These are phyloP conservation scores for Suhomyces canberraensis DNA, from an alignment of 805 yeast genomes.

Conservation along the genomic window DNA sequence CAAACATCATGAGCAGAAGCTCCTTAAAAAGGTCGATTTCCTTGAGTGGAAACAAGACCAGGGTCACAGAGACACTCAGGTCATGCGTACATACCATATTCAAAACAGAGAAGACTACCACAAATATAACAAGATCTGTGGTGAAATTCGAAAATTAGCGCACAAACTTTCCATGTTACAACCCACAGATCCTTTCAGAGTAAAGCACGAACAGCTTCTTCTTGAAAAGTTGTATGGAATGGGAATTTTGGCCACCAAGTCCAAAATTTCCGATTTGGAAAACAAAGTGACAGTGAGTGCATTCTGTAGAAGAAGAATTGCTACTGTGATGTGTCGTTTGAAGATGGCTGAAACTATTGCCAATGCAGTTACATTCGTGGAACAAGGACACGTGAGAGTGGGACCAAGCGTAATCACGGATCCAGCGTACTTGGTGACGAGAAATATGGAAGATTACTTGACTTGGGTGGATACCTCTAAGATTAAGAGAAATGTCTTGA, in stretches of 20 bases:
- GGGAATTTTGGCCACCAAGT: slow-evolving; percentile 85
- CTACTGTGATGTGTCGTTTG: slow-evolving; percentile 90
- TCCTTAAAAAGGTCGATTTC: slow-evolving; percentile 92
- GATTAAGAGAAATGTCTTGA: slow-evolving; percentile 84
- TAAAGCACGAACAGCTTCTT: slow-evolving; percentile 82
- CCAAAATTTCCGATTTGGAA: slow-evolving; percentile 89
- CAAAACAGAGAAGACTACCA: slow-evolving; percentile 95
- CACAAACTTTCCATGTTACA: slow-evolving; percentile 80
- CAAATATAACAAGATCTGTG: slow-evolving; percentile 89
- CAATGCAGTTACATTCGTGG: slow-evolving; percentile 89
- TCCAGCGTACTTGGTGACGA: slow-evolving; percentile 89
- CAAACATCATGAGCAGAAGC: slow-evolving; percentile 93
- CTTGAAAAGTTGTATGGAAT: slow-evolving; percentile 83
- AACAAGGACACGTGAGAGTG: slow-evolving; percentile 96
- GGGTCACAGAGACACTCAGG: slow-evolving; percentile 93
- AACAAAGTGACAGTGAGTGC: slow-evolving; percentile 91
- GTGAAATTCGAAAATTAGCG: slow-evolving; percentile 84
- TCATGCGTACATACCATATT: slow-evolving; percentile 90
- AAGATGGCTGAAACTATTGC: slow-evolving; percentile 87
- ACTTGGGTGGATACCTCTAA: slow-evolving; percentile 98
- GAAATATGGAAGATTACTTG: slow-evolving; percentile 92
- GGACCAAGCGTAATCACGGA: slow-evolving; percentile 96
- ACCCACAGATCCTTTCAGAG: slow-evolving; percentile 82
- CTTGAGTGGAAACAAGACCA: slow-evolving; percentile 97
- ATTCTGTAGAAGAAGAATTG: slow-evolving; percentile 85